Conservation (phyloP, 768 basidiomycete species). For the Boletus sensibilis region DNA sequence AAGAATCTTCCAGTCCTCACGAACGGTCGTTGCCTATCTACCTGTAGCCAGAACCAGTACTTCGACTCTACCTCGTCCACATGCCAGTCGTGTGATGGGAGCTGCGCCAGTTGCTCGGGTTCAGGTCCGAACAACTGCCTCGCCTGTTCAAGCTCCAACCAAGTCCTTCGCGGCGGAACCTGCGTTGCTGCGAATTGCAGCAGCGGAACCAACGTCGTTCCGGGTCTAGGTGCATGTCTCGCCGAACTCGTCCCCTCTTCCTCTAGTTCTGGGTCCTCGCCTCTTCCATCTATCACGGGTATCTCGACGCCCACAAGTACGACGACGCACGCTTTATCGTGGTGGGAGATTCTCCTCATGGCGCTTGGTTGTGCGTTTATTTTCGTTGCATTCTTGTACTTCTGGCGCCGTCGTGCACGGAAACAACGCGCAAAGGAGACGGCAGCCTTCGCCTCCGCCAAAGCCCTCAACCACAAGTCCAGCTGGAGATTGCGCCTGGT, state of each 20-base stretch:
- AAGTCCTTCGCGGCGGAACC: conserved; percentile 60
- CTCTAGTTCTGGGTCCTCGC: conserved; percentile 34
- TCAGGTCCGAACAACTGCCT: conserved; percentile 67
- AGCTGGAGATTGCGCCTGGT: conserved; percentile 58
- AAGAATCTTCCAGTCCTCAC: conserved; percentile 66
- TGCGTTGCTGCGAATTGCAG: conserved; percentile 66
- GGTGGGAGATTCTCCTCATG: conserved; percentile 90
- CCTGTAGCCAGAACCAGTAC: conserved; percentile 70
- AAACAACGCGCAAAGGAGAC: conserved; percentile 69
- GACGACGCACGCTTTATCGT: conserved; percentile 45
- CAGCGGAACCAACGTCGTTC: conserved; percentile 52
- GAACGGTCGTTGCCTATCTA: conserved; percentile 75
- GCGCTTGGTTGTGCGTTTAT: conserved; percentile 78
- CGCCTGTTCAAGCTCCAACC: conserved; percentile 63
- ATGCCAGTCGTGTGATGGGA: conserved; percentile 72
- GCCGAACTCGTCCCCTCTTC: conserved; percentile 63
- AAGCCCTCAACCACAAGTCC: conserved; percentile 46
- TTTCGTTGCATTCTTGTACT: conserved; percentile 62
- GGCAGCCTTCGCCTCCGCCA: conserved; percentile 58
- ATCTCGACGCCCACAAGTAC: conserved; percentile 49
- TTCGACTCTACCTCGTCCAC: conserved; percentile 62
- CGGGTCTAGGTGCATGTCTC: conserved; percentile 76
- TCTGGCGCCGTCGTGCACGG: conserved; percentile 68
- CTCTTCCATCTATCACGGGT: conserved; percentile 57
- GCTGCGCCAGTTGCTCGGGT: conserved; percentile 77